These are phyloP conservation scores for Phanerodontia chrysosporium DNA, from an alignment of 768 basidiomycete genomes.

Conservation along the genomic window DNA sequence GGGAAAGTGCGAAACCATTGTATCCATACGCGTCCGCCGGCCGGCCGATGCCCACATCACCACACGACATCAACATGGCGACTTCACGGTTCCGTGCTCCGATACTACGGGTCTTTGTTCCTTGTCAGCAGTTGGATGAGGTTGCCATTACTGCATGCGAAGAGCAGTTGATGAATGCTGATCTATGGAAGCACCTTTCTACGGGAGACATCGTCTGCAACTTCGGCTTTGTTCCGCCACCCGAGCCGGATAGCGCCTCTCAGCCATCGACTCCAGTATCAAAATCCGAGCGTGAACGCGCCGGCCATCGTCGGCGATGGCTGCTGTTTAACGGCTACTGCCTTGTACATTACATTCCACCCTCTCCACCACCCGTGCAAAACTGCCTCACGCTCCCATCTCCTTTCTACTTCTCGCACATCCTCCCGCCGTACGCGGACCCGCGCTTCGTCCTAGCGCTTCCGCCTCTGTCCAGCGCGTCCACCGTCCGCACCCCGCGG, in stretches of 20 bases:
- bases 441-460: slow-evolving; percentile 27
- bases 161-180: slow-evolving; percentile 60
- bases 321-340: slow-evolving; percentile 65
- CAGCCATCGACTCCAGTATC: slow-evolving; percentile 22
- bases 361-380: slow-evolving; percentile 46
- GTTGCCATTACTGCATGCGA: slow-evolving; percentile 54
- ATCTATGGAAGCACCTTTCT: slow-evolving; percentile 73
- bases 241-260: slow-evolving; percentile 20
- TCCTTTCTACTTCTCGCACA: slow-evolving; percentile 73
- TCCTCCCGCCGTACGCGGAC: slow-evolving; percentile 38
- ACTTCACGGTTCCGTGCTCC: slow-evolving; percentile 65
- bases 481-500: slow-evolving; percentile 28
- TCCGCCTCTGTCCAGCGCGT: slow-evolving; percentile 27
- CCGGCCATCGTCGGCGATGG: slow-evolving; percentile 39
- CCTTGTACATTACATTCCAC: slow-evolving; percentile 60
- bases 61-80: slow-evolving; percentile 62
- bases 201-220: slow-evolving; percentile 78
- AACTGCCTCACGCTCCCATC: slow-evolving; percentile 65
- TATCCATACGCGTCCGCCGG: slow-evolving; percentile 1
- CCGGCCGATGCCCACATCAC: slow-evolving; percentile 26
- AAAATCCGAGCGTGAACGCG: slow-evolving; percentile 17
- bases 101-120: slow-evolving; percentile 70
- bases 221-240: slow-evolving; percentile 66
- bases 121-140: slow-evolving; percentile 53
- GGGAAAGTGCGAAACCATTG: slow-evolving; percentile 4